Evolutionary conservation across 106 monocot species (phyloP), one percentile per base, ranked within the genome.

Genomic region (Dactylorhiza incarnata): DNA sequence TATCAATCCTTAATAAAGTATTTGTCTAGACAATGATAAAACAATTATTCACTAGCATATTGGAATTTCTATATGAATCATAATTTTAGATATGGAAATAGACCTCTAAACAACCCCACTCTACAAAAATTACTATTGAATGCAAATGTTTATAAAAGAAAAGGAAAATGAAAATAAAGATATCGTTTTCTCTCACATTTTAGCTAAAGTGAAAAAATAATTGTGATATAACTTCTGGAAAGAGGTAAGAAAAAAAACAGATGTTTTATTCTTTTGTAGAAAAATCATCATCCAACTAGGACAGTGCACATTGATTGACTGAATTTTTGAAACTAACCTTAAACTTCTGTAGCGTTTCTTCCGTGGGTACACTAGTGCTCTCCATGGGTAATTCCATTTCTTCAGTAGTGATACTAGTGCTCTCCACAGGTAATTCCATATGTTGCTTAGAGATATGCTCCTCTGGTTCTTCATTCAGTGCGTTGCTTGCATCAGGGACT

Each of bases 331-430:
- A 48, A 48, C 54, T 63, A 46, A 95, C 95, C 95, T 92, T 87
- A 77, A 88, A 79, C 37, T 83, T 87, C 62, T 85, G 79, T 70
- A 89, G n/a, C 70, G 75, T 80, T 56, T 84, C 89, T 63, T 77
- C 77, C 37, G 83, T 80, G 9, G 86, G 81, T 15, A 77, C 54
- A 74, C 69, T 72, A 73, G 74, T 52, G n/a, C 56, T 78, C 10
- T 84, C 81, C 54, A 76, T 52, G 25, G 24, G 24, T 13, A 75
- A 70, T 68, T 56, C 50, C 45, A n/a, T 29, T 29, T 29, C 29
- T 65, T 78, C 77, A 47, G 84, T 80, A 13, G 86, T 79, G 19
- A 77, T 49, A 74, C 69, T 72, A 73, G 74, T 52, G n/a, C 56
- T 78, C 10, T 84, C 81, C 54, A 76, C 48, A 19, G 24, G 24